Base-by-base conservation (phyloP, 2,329 filamentous ascomycete species). In the Fusarium subtropicale region DNA sequence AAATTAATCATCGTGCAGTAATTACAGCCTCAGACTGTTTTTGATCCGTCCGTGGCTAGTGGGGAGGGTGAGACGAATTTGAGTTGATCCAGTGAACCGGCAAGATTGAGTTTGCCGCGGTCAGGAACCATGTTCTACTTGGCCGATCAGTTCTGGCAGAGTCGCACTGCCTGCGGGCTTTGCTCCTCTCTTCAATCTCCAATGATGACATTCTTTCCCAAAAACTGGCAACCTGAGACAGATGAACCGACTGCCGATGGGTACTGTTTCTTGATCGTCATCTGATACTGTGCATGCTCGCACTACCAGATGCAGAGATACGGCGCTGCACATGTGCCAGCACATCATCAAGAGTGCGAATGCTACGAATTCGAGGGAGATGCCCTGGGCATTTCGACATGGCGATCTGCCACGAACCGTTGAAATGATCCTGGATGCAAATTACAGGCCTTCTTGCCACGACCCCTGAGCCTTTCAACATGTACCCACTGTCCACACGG, bases 371-470 rank as follows among this genome's bases (percentile, higher is more conserved):
- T 48, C 36, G 46, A 65, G 22, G 39, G 33, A 34, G 46, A 16
- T 60, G 42, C 46, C 44, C 42, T 50, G 45, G 54, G 28, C n/a
- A 45, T 31, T 41, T 33, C 47, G 31, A 20, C 34, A 60, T 60
- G 61, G 47, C 41, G 61, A 65, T 65, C 62, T 33, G 26, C 39
- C 55, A 60, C 39, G 31, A 60, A 47, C 61, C 61, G 61, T 65
- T 66, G 28, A 39, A 51, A 62, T 63, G 41, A 62, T 67, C 64
- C 64, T 52, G 28, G 52, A 39, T 50, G 57, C n/a, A 54, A 67
- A 68, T 58, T 64, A 68, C 52, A 67, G 41, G 52, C 57, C 48
- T 51, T 45, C 47, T 64, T 34, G 44, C 33, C 39, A 26, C 28
- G 9, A 59, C 66, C 64, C 61, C 55, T 66, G 46, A 26, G 41